Evolutionary conservation across 1,139 yeast species (phyloP).

Genomic region (Arxiozyma heterogenica): DNA sequence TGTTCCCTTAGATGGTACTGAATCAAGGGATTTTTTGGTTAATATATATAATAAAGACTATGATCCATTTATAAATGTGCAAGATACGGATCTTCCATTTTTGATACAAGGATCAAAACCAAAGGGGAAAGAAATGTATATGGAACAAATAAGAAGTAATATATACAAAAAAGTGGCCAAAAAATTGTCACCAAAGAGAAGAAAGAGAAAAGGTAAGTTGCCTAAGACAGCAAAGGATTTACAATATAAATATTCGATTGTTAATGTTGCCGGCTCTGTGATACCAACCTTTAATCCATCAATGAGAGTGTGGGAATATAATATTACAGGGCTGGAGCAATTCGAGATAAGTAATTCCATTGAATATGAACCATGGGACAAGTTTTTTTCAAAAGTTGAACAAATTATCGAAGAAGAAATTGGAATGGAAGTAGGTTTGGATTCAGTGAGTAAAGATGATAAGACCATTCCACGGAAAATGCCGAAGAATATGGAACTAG

Average conservation of each 20-base stretch:
- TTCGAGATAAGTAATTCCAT: constrained; percentile 5
- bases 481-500: constrained; percentile 43
- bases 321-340: constrained; percentile 44
- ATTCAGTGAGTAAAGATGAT: constrained; percentile 23
- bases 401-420: constrained; percentile 18
- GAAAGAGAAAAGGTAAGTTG: constrained; percentile 14
- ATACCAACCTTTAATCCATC: constrained; percentile 83
- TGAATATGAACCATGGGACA: constrained; percentile 41
- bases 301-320: constrained; percentile 77
- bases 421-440: constrained; percentile 4
- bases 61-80: constrained; percentile 11
- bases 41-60: constrained; percentile 16
- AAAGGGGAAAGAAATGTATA: constrained; percentile 49
- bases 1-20: constrained; percentile 61
- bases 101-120: constrained; percentile 53
- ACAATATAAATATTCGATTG: constrained; percentile 57
- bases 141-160: constrained; percentile 46
- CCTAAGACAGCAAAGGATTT: constrained; percentile 34
- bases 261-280: constrained; percentile 66
- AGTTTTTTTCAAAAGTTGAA: constrained; percentile 44
- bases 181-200: constrained; percentile 9
- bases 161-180: constrained; percentile 37
- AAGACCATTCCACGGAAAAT: constrained; percentile 51
- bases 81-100: constrained; percentile 24
- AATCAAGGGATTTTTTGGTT: constrained; percentile 42